These are phyloP conservation scores for Aaosphaeria arxii DNA, from an alignment of 2,329 filamentous ascomycete species.

Conservation along the genomic window DNA sequence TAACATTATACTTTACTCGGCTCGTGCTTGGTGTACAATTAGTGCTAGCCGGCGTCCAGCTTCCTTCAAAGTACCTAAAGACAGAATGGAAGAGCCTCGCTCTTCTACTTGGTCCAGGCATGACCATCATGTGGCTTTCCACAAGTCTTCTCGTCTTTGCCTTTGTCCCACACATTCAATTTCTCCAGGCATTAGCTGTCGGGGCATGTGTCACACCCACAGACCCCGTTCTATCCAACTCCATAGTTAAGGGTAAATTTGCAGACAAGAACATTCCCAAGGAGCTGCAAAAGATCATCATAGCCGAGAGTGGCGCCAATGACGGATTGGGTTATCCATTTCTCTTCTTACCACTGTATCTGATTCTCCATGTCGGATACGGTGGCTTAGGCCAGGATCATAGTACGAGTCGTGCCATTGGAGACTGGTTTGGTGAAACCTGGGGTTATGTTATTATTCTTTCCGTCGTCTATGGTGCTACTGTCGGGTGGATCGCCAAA, in stretches of 20 bases:
- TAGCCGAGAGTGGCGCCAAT: slow-evolving; percentile 77
- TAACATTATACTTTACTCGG: slow-evolving; percentile 81
- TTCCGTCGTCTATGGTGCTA: slow-evolving; percentile 72
- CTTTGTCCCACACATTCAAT: slow-evolving; percentile 66
- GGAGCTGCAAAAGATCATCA: slow-evolving; percentile 67
- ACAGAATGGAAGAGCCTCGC: slow-evolving; percentile 74
- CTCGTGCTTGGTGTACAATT: slow-evolving; percentile 88
- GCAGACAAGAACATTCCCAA: slow-evolving; percentile 86
- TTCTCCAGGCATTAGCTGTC: slow-evolving; percentile 76
- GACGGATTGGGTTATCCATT: slow-evolving; percentile 89
- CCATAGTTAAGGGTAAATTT: slow-evolving; percentile 90
- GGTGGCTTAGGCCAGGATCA: slow-evolving; percentile 46
- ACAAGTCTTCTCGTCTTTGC: slow-evolving; percentile 79
- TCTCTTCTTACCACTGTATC: slow-evolving; percentile 77
- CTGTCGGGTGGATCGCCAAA: slow-evolving; percentile 78
- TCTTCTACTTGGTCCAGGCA: slow-evolving; percentile 76
- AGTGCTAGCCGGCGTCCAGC: slow-evolving; percentile 81
- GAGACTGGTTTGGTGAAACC: slow-evolving; percentile 80
- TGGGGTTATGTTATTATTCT: slow-evolving; percentile 81
- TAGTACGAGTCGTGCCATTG: slow-evolving; percentile 67
- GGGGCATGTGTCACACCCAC: slow-evolving; percentile 90
- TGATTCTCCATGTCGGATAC: slow-evolving; percentile 71
- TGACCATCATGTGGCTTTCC: slow-evolving; percentile 81
- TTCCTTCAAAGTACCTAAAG: slow-evolving; percentile 77
- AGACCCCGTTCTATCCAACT: slow-evolving; percentile 82